These are phyloP conservation scores for Onygena corvina DNA, from an alignment of 2,329 filamentous ascomycete genomes.

Conservation along the genomic window DNA sequence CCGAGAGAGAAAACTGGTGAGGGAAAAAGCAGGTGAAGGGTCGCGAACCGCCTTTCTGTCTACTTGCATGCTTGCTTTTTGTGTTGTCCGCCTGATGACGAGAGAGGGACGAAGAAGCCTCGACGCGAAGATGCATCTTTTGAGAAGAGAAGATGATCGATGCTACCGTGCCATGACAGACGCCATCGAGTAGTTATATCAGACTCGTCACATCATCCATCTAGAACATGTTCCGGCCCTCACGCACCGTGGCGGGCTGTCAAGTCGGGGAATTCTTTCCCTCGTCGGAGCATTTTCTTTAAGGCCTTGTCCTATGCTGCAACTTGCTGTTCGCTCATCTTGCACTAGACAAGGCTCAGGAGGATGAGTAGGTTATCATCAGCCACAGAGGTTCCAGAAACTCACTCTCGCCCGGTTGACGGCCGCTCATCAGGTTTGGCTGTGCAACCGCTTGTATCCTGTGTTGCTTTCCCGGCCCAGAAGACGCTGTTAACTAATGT, in stretches of 20 bases:
- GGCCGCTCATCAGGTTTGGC: not conserved
- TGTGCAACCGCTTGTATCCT: not conserved
- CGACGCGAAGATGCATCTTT: not conserved
- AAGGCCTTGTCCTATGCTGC: not conserved
- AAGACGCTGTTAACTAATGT: not conserved
- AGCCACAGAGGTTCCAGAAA: not conserved
- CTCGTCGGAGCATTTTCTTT: not conserved
- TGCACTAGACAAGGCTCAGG: not conserved
- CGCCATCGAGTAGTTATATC: not conserved
- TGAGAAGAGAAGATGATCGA: no score
- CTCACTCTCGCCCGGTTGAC: not conserved
- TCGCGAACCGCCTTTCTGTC: no score
- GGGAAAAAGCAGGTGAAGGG: not conserved
- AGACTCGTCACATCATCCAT: not conserved
- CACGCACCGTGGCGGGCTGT: not conserved
- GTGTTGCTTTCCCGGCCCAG: not conserved
- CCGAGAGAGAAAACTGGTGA: no score
- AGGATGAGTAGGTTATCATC: not conserved
- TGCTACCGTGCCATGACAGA: not conserved
- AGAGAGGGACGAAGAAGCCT: not conserved
- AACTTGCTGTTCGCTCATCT: not conserved
- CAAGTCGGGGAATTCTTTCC: not conserved
- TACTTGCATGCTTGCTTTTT: conserved; percentile 3
- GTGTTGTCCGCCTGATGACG: not conserved
- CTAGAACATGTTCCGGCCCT: not conserved